Evolutionary conservation across 2,329 filamentous ascomycete species (phyloP).

Genomic region (Aureobasidium lini): DNA sequence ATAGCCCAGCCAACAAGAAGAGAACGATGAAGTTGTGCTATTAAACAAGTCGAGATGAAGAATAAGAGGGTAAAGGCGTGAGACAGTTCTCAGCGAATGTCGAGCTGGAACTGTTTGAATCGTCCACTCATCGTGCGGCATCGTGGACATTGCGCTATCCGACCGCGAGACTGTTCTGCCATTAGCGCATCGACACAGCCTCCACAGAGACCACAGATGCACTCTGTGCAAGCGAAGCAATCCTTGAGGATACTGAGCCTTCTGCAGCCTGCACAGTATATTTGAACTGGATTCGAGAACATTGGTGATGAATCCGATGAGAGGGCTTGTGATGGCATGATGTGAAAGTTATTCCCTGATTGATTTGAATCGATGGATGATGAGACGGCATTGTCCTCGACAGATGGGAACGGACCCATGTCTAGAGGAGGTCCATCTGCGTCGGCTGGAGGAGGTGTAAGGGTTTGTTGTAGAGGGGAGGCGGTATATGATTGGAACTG

Average conservation of each 20-base stretch:
- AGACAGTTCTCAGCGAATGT: conserved; percentile 54
- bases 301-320: conserved; percentile 54
- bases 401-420: conserved; percentile 73
- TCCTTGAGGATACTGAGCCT: conserved; percentile 69
- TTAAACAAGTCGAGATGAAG: background rate
- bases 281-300: conserved; percentile 54
- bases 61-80: background rate
- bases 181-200: conserved; percentile 78
- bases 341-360: conserved; percentile 62
- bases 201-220: conserved; percentile 85
- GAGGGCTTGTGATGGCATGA: conserved; percentile 41
- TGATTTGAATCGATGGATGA: conserved; percentile 60
- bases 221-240: conserved; percentile 91
- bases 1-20: background rate
- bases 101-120: conserved; percentile 79
- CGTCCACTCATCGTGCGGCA: conserved; percentile 64
- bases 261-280: conserved; percentile 86
- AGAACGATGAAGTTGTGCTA: conserved; percentile 1
- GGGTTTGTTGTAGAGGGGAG: conserved; percentile 80
- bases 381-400: conserved; percentile 47
- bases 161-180: conserved; percentile 61
- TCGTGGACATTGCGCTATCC: conserved; percentile 65
- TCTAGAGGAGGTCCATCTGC: conserved; percentile 28
- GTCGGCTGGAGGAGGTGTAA: conserved; percentile 65
- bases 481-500: conserved; percentile 67